Percentiles rank a stretch among this genome's conserved stretches.
phyloP scores from a whole-genome alignment of 257 asterid species.

The Catharanthus roseus region DNA sequence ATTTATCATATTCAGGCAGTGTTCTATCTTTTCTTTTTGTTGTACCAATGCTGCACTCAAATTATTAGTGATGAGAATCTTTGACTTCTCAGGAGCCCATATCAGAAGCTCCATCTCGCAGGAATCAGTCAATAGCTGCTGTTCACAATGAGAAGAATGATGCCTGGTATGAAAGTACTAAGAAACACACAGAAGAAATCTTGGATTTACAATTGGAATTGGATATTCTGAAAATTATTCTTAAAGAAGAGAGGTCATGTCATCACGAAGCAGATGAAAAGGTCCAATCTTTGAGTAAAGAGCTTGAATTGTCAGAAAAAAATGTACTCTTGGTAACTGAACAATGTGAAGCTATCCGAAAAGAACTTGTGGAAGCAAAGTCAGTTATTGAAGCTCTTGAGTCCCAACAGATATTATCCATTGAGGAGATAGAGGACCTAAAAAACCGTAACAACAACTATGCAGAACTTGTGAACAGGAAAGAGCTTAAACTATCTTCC shows the following conservation, averaged over 20 bases:
- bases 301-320: slow-evolving; percentile 58
- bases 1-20: not conserved
- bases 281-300: slow-evolving; percentile 40
- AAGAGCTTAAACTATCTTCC: slow-evolving; percentile 54
- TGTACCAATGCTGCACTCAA: not conserved
- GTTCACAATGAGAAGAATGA: slow-evolving; percentile 32
- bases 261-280: slow-evolving; percentile 46
- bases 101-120: slow-evolving; percentile 45
- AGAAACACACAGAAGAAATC: slow-evolving; percentile 43
- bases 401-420: slow-evolving; percentile 59
- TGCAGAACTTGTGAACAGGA: slow-evolving; percentile 45
- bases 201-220: slow-evolving; percentile 80
- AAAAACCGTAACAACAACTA: slow-evolving; percentile 36
- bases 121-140: slow-evolving; percentile 25
- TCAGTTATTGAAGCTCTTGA: slow-evolving; percentile 87
- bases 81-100: slow-evolving; percentile 60
- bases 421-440: slow-evolving; percentile 69
- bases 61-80: slow-evolving; percentile 21
- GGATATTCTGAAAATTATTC: slow-evolving; percentile 73
- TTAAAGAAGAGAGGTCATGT: slow-evolving; percentile 70
- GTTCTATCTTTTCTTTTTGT: not conserved
- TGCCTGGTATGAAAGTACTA: slow-evolving; percentile 19
- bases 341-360: slow-evolving; percentile 44
- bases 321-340: slow-evolving; percentile 36
- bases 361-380: slow-evolving; percentile 56